Evolutionary conservation across 257 asterid genomes (phyloP).

Genomic region (Scutellaria minor): DNA sequence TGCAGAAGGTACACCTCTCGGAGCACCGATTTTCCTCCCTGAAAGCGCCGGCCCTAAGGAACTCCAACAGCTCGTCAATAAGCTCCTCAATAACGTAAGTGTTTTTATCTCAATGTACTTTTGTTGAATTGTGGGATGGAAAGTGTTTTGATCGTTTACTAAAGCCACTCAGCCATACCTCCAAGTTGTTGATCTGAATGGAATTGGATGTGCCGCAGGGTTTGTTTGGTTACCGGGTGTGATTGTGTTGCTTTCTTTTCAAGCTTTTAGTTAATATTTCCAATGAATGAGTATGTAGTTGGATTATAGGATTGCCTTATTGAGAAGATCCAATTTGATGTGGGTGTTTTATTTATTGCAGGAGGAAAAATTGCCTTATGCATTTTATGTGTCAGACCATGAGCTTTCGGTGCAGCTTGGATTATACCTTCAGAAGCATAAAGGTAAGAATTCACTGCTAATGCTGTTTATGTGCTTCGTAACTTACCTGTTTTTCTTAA

Average conservation of each 20-base stretch:
- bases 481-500: background rate
- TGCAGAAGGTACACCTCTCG: slow-evolving; percentile 71
- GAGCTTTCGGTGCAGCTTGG: slow-evolving; percentile 87
- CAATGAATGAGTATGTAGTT: background rate
- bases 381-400: slow-evolving; percentile 81
- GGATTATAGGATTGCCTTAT: background rate
- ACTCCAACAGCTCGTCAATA: slow-evolving; percentile 81
- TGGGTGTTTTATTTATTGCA: slow-evolving; percentile 39
- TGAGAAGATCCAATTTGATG: slow-evolving; percentile 13
- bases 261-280: too few species aligned
- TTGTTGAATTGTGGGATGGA: background rate
- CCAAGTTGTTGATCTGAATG: too few species aligned
- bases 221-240: background rate
- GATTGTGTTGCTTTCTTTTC: background rate
- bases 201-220: background rate
- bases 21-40: slow-evolving; percentile 74
- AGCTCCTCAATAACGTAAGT: slow-evolving; percentile 73
- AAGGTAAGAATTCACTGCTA: slow-evolving; percentile 51
- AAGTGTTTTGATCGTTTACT: background rate
- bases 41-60: slow-evolving; percentile 81
- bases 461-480: background rate
- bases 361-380: slow-evolving; percentile 92
- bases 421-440: slow-evolving; percentile 68
- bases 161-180: too few species aligned
- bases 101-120: background rate